A percentile compares a stretch with the other conserved stretches of the same genome.
Evolutionary conservation across 164 flowering plant genomes (phyloP).

Genomic region (Berberis thunbergii): DNA sequence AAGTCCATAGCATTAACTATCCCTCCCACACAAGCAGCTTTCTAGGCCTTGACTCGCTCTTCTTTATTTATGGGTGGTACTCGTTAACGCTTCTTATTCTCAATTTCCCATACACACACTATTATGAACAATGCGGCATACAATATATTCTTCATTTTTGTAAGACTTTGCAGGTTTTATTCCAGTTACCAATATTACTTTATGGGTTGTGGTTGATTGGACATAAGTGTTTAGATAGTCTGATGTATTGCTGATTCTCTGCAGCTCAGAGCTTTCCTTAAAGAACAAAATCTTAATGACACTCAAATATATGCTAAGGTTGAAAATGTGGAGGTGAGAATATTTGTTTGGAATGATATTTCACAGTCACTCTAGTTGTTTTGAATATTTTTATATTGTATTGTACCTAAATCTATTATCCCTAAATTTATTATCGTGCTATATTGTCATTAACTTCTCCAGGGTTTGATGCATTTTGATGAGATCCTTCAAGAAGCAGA

Average conservation of each 20-base stretch:
- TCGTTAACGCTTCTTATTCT: too few species aligned
- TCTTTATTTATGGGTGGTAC: too few species aligned
- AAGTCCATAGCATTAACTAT: too few species aligned
- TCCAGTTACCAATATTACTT: not conserved
- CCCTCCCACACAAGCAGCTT: too few species aligned
- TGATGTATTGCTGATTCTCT: not conserved
- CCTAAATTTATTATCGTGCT: not conserved
- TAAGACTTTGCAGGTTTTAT: too few species aligned
- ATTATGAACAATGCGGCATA: too few species aligned
- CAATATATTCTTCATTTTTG: too few species aligned
- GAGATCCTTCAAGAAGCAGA: conserved; percentile 47
- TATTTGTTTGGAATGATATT: not conserved
- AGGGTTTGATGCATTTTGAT: conserved; percentile 45
- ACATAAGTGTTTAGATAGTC: conserved; percentile 1
- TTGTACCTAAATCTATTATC: not conserved
- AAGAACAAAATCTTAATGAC: conserved; percentile 26
- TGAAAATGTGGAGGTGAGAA: conserved; percentile 46
- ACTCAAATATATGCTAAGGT: conserved; percentile 43
- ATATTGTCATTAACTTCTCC: conserved; percentile 4
- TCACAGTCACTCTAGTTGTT: not conserved
- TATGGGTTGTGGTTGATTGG: not conserved
- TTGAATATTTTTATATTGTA: not conserved
- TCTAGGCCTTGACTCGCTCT: too few species aligned
- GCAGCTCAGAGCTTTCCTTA: conserved; percentile 41
- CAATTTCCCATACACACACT: too few species aligned